These are phyloP conservation scores for Ascoidea asiatica DNA, from an alignment of 805 yeast genomes.

Conservation along the genomic window DNA sequence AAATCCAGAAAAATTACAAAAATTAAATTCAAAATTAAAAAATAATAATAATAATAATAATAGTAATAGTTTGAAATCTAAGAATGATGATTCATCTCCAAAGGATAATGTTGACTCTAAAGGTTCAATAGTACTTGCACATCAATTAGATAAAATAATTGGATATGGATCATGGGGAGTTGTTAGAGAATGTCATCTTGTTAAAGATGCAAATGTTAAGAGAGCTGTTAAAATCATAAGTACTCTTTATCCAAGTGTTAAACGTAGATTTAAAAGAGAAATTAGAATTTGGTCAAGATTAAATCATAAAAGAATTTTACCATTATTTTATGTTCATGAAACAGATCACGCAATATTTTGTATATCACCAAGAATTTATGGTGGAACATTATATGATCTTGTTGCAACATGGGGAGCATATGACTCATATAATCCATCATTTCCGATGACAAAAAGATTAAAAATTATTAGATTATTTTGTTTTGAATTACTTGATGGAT, in stretches of 20 bases:
- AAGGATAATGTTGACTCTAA: constrained; percentile 39
- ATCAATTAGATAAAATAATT: constrained; percentile 55
- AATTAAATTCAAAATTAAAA: neutral
- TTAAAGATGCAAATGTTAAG: constrained; percentile 16
- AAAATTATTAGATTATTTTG: constrained; percentile 23
- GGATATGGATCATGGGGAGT: constrained; percentile 91
- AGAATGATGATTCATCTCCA: constrained; percentile 9
- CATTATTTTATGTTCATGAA: constrained; percentile 46
- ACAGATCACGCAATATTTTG: constrained; percentile 55
- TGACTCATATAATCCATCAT: constrained; percentile 15
- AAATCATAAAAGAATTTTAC: constrained; percentile 51
- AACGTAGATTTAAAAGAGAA: constrained; percentile 54
- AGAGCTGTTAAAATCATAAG: constrained; percentile 53
- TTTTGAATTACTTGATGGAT: constrained; percentile 42
- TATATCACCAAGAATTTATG: constrained; percentile 50
- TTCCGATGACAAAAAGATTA: constrained; percentile 22
- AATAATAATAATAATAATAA: too few species aligned
- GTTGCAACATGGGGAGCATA: constrained; percentile 55
- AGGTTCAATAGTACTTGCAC: constrained; percentile 54
- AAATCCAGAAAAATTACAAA: too few species aligned
- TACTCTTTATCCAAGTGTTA: constrained; percentile 37
- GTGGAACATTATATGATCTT: constrained; percentile 73
- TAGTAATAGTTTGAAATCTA: too few species aligned
- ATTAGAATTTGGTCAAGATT: constrained; percentile 62
- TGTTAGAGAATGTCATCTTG: constrained; percentile 48